Evolutionary conservation across 1,139 yeast species (phyloP), one percentile per base, ranked within the genome.

Genomic region (Lodderomyces metapsilosis): DNA sequence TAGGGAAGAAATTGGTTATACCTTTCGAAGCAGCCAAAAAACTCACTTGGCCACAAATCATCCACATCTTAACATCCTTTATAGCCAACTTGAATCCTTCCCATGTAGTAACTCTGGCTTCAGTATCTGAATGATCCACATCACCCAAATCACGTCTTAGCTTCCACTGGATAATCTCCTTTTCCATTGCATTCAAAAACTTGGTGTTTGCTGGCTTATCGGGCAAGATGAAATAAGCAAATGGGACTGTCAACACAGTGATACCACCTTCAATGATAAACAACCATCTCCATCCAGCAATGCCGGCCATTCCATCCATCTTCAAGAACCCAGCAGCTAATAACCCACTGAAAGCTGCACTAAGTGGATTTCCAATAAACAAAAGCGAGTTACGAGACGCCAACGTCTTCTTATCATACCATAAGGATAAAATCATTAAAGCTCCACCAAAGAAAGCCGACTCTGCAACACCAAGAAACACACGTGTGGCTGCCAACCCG

Each of bases 291-390:
- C 91, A 84, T 3, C 84, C 70, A 25, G 65, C 56, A 34, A 75
- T 53, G n/a, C 72, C 72, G 30, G 53, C 56, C 5, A 48, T 54
- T n/a, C 66, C 66, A 38, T 69, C 71, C 64, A 71, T 61, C 40
- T 69, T 57, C 36, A 70, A 59, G 40, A 70, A 68, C 34, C 71
- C 71, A 20, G 70, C 74, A 25, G 72, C 73, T 48, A 87, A 75
- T 39, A 88, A 78, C 44, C 95, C 94, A 42, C 88, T 85, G 61
- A 86, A 85, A 3, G 91, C 95, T 57, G 92, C 89, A 20, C 91
- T 85, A 45, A 84, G 69, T 52, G 83, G 76, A 11, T 88, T 80
- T 37, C 88, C 84, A 34, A 83, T 69, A 54, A 76, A 79, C 49
- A 82, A 68, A 43, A 81, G 64, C 11, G 87, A 76, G 54, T 76